A percentile compares a stretch with the other conserved stretches of the same genome.
Evolutionary conservation across 2,329 filamentous ascomycete genomes (phyloP).

Genomic region (Pseudophaeomoniella oleicola): DNA sequence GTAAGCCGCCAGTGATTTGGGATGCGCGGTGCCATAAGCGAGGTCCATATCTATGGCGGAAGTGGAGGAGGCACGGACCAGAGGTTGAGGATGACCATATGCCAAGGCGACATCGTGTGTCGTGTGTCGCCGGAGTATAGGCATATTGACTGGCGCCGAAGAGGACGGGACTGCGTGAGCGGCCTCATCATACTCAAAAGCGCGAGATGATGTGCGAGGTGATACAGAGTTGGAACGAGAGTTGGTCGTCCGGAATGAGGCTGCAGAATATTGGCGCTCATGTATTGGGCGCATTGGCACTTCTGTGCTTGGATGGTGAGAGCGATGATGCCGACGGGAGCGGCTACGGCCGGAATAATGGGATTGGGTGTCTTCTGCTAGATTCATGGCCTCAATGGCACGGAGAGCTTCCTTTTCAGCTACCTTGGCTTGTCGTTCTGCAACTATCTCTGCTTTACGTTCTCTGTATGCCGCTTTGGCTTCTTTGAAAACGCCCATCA

Average conservation of each 20-base stretch:
- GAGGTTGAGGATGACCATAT: conserved; percentile 5
- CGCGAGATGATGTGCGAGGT: not conserved
- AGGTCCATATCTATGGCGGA: conserved; percentile 67
- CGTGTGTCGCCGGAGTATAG: conserved; percentile 10
- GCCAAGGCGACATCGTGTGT: conserved; percentile 8
- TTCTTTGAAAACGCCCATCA: conserved; percentile 83
- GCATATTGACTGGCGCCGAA: conserved; percentile 13
- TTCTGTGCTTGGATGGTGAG: not conserved
- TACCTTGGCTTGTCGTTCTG: conserved; percentile 47
- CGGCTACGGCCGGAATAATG: conserved; percentile 2
- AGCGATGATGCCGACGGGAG: not conserved
- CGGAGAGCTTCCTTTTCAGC: conserved; percentile 47
- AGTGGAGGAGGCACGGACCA: conserved; percentile 9
- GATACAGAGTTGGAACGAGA: not conserved
- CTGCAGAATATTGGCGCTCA: conserved; percentile 1
- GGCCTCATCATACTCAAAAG: conserved; percentile 8
- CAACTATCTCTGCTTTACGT: conserved; percentile 68
- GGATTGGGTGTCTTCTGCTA: conserved; percentile 31
- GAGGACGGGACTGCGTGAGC: conserved; percentile 13
- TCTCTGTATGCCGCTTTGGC: conserved; percentile 78
- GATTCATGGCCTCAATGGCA: conserved; percentile 34
- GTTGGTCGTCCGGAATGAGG: conserved; percentile 4
- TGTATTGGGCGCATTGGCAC: not conserved
- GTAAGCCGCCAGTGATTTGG: conserved; percentile 36
- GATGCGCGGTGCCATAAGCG: conserved; percentile 76